Base-by-base conservation (phyloP, 2,329 filamentous ascomycete species). In the Exophiala sp. region DNA sequence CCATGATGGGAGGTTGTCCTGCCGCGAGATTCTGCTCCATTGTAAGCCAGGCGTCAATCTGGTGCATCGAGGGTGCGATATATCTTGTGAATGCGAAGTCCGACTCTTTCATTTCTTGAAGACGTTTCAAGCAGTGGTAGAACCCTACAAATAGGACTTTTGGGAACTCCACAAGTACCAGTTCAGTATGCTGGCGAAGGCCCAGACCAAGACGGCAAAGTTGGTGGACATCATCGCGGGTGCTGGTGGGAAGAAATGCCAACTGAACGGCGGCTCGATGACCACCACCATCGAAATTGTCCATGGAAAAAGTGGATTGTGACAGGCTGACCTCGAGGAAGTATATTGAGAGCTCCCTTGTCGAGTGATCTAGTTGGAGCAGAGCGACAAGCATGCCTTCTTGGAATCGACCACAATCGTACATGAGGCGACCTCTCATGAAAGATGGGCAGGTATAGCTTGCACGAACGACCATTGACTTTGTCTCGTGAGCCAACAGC, bases 61-160 rank as follows among this genome's bases (percentile, higher is more conserved):
- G 21, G 36, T 18, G 5, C 33, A 46, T 34, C 9, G 33, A 16
- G 10, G 64, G 64, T 9, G 64, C 60, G 18, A 65, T 57, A 38
- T 63, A 62, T 16, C 47, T 35, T 12, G 40, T 18, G 39, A 65
- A 65, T 3, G 59, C 56, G 21, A 65, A 56, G 40, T 63, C 66
- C 12, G 57, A 68, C 10, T 62, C 60, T 8, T 72, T 74, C 71
- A 85, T 81, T 1, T 67, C 64, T 62, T 87, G 81, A 2, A 87
- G 68, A 0, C 78, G 78, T 40, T 72, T 66, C 0, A 87, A 70
- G 0, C 79, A 84, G 21, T 80, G 79, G 21, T 75, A 68, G 59
- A 87, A 86, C 0, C 83, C 75, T 0, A 78, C 75, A 2, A 85
- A 69, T 2, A 87, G 66, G 3, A 86, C 70, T 0, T 79, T 80